Evolutionary conservation across 352 stramenopile genomes (phyloP).

Genomic region (Globisporangium nagaii): DNA sequence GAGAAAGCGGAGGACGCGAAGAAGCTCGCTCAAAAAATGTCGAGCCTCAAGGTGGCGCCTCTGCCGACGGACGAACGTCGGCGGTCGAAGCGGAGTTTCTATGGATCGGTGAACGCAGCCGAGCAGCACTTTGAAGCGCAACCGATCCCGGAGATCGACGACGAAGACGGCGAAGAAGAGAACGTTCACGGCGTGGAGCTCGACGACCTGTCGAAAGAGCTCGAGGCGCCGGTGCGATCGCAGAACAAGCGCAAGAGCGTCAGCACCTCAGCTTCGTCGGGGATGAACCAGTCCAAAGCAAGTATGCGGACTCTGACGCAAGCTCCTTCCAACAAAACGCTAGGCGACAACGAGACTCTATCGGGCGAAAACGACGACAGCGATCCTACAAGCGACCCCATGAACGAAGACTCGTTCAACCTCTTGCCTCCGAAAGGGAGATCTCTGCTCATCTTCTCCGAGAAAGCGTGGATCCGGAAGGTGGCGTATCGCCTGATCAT

Average conservation of each 20-base stretch:
- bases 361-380: background rate
- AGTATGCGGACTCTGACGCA: background rate
- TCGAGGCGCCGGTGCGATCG: background rate
- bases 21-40: conserved; percentile 50
- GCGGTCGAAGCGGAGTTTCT: conserved; percentile 12
- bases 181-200: conserved; percentile 19
- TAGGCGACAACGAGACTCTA: background rate
- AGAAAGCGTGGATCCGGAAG: conserved; percentile 31
- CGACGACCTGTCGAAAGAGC: conserved; percentile 15
- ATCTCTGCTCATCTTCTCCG: conserved; percentile 47
- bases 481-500: conserved; percentile 42
- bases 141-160: conserved; percentile 12
- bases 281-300: background rate
- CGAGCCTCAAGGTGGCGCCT: conserved; percentile 45
- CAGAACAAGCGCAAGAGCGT: background rate
- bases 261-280: background rate
- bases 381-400: background rate
- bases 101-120: background rate
- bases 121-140: conserved; percentile 3
- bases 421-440: conserved; percentile 14
- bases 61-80: conserved; percentile 12
- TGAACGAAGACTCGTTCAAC: conserved; percentile 5
- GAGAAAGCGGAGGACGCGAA: conserved; percentile 48
- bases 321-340: background rate
- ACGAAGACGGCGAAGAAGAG: conserved; percentile 34